phyloP scores from a whole-genome alignment of 2,329 filamentous ascomycete species.

The Scytalidium lignicola region DNA sequence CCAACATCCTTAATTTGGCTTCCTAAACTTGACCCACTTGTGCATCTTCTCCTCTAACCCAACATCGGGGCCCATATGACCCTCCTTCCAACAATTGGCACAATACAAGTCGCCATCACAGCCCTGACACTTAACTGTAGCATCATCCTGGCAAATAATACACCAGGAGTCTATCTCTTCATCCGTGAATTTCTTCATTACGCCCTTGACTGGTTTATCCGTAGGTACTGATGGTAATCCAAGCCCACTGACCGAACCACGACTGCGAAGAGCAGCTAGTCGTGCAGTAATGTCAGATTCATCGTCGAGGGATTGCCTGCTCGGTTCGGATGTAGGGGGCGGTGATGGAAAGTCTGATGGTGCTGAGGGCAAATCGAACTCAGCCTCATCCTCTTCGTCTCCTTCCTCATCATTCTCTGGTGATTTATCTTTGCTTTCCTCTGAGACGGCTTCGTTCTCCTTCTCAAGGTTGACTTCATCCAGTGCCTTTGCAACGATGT shows the following conservation, averaged over 20 bases:
- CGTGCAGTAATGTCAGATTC: slow-evolving; percentile 23
- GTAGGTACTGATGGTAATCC: slow-evolving; percentile 25
- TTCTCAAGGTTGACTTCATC: slow-evolving; percentile 24
- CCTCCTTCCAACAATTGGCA: slow-evolving; percentile 72
- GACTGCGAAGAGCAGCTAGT: slow-evolving; percentile 21
- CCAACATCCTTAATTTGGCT: slow-evolving; percentile 14
- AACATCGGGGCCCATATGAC: slow-evolving; percentile 65
- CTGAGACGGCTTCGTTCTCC: slow-evolving; percentile 5
- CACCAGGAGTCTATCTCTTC: slow-evolving; percentile 76
- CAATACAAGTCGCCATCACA: slow-evolving; percentile 74
- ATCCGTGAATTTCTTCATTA: slow-evolving; percentile 47
- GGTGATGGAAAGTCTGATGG: slow-evolving; percentile 17
- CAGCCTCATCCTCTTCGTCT: background rate
- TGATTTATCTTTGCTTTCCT: background rate
- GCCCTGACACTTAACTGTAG: slow-evolving; percentile 64
- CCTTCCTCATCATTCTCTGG: background rate
- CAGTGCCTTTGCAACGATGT: slow-evolving; percentile 23
- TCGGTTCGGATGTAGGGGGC: slow-evolving; percentile 3
- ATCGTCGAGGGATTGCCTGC: slow-evolving; percentile 21
- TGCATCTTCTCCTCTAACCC: slow-evolving; percentile 68
- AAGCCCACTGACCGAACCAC: slow-evolving; percentile 12
- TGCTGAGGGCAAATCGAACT: slow-evolving; percentile 13
- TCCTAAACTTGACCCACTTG: slow-evolving; percentile 55
- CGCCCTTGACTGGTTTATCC: slow-evolving; percentile 9
- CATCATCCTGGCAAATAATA: slow-evolving; percentile 76